These are phyloP conservation scores for Euphorbia lathyris DNA, from an alignment of 345 rosid genomes.

Conservation along the genomic window DNA sequence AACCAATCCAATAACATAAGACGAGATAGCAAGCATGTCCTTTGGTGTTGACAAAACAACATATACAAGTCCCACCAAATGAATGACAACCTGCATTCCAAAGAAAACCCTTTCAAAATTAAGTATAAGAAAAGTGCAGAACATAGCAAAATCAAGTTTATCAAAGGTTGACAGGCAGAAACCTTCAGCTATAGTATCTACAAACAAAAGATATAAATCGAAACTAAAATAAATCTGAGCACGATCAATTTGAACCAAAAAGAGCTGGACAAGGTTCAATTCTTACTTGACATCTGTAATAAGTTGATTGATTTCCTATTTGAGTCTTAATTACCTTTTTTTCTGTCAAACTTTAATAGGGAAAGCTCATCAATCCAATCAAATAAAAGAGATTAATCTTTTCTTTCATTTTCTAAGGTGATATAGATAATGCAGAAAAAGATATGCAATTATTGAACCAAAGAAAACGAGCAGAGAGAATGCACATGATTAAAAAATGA, in stretches of 20 bases:
- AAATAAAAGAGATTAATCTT: not conserved
- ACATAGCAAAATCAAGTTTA: not conserved
- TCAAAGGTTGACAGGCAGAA: not conserved
- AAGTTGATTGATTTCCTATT: not conserved
- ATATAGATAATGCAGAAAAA: not conserved
- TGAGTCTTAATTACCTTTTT: not conserved
- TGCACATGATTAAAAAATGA: not conserved
- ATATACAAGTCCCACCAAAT: conserved; percentile 32
- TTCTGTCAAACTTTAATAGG: not conserved
- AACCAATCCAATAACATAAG: conserved; percentile 39
- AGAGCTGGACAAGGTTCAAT: too few species aligned
- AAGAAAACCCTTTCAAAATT: not conserved
- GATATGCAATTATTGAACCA: not conserved
- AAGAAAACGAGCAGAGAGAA: not conserved
- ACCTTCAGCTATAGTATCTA: not conserved
- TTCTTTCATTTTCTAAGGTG: not conserved
- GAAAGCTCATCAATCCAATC: not conserved
- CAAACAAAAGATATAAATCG: too few species aligned
- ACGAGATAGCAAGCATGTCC: conserved; percentile 30
- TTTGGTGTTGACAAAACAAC: conserved; percentile 26
- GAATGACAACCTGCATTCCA: conserved; percentile 41
- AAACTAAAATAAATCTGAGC: too few species aligned
- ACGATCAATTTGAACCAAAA: too few species aligned
- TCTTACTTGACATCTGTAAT: too few species aligned
- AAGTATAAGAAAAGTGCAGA: not conserved